Conservation (phyloP, 192 early-diverging fungal species). For the Physocladia obscura region DNA sequence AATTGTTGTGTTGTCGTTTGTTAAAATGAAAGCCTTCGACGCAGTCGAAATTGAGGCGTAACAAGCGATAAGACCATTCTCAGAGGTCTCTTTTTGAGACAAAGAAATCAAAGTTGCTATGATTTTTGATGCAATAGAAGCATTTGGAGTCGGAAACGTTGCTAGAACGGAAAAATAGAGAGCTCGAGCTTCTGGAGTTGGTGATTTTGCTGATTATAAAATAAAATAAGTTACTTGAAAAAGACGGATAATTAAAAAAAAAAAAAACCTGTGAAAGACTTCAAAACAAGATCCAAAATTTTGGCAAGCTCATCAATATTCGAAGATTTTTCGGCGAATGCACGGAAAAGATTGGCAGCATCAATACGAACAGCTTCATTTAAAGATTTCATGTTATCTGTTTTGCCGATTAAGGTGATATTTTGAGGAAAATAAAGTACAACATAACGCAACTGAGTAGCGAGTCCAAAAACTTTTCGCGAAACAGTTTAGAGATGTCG, state of each 20-base stretch:
- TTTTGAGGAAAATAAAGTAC: background rate
- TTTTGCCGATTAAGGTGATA: constrained; percentile 9
- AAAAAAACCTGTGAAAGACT: constrained; percentile 40
- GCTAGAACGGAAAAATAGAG: constrained; percentile 60
- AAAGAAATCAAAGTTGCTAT: constrained; percentile 67
- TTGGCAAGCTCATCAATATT: constrained; percentile 54
- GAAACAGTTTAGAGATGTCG: constrained; percentile 61
- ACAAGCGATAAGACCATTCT: constrained; percentile 59
- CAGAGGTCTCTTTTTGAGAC: constrained; percentile 75
- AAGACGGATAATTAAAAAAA: constrained; percentile 6
- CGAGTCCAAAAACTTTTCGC: constrained; percentile 63
- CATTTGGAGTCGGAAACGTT: constrained; percentile 36
- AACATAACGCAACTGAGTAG: constrained; percentile 40
- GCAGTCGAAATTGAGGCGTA: constrained; percentile 64
- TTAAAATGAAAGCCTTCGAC: constrained; percentile 42
- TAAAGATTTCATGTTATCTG: constrained; percentile 65
- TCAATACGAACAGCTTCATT: constrained; percentile 57
- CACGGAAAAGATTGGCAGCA: constrained; percentile 60
- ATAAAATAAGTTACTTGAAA: too few species aligned
- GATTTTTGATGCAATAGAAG: constrained; percentile 47
- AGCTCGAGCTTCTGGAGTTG: constrained; percentile 69
- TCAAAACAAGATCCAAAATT: constrained; percentile 63
- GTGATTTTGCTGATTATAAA: constrained; percentile 25
- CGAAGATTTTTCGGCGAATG: constrained; percentile 47
- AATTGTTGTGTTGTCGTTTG: constrained; percentile 40